phyloP scores from a whole-genome alignment of 106 monocot species.

The Acanthochlamys bracteata region DNA sequence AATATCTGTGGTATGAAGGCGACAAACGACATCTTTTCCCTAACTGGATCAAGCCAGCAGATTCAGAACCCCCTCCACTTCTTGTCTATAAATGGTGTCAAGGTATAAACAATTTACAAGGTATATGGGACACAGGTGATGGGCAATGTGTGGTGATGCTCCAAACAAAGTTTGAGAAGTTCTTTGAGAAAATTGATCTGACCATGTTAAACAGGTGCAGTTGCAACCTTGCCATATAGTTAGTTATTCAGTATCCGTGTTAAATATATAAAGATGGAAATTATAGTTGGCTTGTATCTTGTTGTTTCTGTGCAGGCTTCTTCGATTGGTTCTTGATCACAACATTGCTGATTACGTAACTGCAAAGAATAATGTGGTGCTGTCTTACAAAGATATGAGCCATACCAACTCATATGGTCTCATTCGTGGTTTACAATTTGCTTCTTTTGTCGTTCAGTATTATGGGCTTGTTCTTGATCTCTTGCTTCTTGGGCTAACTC shows the following conservation, averaged over 20 bases:
- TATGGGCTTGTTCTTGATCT: conserved; percentile 98
- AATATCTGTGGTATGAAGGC: conserved; percentile 99
- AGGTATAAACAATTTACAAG: conserved; percentile 95
- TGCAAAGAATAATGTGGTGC: conserved; percentile 96
- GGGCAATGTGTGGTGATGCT: conserved; percentile 99
- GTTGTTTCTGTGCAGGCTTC: conserved; percentile 48
- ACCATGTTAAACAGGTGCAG: conserved; percentile 90
- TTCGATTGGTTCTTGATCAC: conserved; percentile 92
- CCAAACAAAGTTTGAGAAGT: conserved; percentile 98
- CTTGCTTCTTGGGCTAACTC: conserved; percentile 92
- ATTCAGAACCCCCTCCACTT: conserved; percentile 98
- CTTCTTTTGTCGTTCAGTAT: conserved; percentile 99
- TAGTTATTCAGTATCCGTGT: neutral
- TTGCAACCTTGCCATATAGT: neutral
- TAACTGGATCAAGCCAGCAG: conserved; percentile 99
- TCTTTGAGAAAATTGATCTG: conserved; percentile 99
- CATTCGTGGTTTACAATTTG: conserved; percentile 97
- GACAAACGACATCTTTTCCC: conserved; percentile 98
- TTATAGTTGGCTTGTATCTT: neutral
- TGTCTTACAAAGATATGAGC: conserved; percentile 99
- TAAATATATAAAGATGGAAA: neutral
- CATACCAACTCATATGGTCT: conserved; percentile 99
- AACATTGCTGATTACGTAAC: conserved; percentile 99
- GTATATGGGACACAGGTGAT: conserved; percentile 94
- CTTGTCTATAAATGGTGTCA: conserved; percentile 99